Base-by-base conservation (phyloP, 345 rosid species). In the Salix suchowensis region DNA sequence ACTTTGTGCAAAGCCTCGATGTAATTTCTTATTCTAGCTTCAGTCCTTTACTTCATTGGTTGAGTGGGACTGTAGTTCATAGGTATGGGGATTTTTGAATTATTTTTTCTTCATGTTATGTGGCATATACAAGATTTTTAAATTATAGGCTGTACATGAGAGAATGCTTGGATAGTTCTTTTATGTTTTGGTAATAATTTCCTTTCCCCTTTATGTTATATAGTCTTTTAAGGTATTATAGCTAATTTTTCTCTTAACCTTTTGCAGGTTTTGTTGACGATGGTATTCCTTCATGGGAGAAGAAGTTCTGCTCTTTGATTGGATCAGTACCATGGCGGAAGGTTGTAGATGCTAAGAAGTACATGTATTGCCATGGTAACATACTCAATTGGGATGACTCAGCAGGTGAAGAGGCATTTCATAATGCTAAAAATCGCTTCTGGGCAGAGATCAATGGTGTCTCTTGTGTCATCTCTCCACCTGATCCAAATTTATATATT, bases 351-450 rank as follows among this genome's bases (percentile, higher is more conserved):
- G 79, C 88, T 34, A 80, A 73, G 81, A 72, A 71, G 46, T 87
- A 81, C 62, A 86, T 87, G 83, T 81, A 71, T 72, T 89, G 82
- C 68, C 82, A 82, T 36, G 84, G 84, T 65, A 83, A 81, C 68
- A 81, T 93, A 8, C 82, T 86, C 68, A 82, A 84, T 68, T 94
- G 95, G 97, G 82, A 94, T 78, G 97, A 91, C 74, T 88, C 90
- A 19, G 97, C 97, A 12, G 91, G 90, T 23, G 78, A 88, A 86
- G 94, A 91, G 82, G 96, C 97, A 70, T 93, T 95, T 77, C 89
- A 79, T 46, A 84, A 74, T 78, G 92, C 93, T 40, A 93, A 93
- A 83, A 78, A 68, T 2, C 89, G 91, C 24, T 93, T 86, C 78
- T 91, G 97, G 98, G 93, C 89, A 3, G 75, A 81, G 78, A 79